Conservation (phyloP, 306 rosid genomes). For the Lotus japonicus region DNA sequence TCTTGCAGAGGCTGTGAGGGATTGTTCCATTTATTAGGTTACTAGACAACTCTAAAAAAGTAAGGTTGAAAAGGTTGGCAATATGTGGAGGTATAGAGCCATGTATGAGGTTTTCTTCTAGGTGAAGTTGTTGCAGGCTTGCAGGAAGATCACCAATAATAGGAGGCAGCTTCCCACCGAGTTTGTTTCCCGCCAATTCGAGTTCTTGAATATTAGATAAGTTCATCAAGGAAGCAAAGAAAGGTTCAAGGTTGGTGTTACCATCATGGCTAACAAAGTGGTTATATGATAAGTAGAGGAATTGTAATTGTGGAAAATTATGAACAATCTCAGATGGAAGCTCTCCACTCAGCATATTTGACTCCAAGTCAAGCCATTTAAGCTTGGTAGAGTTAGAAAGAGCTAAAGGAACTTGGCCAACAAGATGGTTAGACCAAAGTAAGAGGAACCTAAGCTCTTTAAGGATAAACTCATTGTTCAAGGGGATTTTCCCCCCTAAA, state of each 20-base stretch:
- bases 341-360: conserved; percentile 62
- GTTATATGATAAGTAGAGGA: conserved; percentile 76
- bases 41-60: conserved; percentile 72
- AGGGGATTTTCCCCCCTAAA: conserved; percentile 55
- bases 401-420: conserved; percentile 57
- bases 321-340: conserved; percentile 48
- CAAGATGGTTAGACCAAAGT: conserved; percentile 78
- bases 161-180: conserved; percentile 71
- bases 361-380: conserved; percentile 82
- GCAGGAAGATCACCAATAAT: conserved; percentile 68
- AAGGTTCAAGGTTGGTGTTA: conserved; percentile 81
- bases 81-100: conserved; percentile 77
- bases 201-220: conserved; percentile 69
- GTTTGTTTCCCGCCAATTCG: conserved; percentile 69
- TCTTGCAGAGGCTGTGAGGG: conserved; percentile 46
- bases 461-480: conserved; percentile 47
- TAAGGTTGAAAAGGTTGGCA: conserved; percentile 64
- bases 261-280: conserved; percentile 62
- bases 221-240: conserved; percentile 59
- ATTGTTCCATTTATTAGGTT: conserved; percentile 74
- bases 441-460: conserved; percentile 53
- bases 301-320: conserved; percentile 53
- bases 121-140: conserved; percentile 55
- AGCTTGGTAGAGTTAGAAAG: conserved; percentile 68
- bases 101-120: conserved; percentile 54